These are phyloP conservation scores for Neltuma alba DNA, from an alignment of 306 rosid genomes.

Conservation along the genomic window DNA sequence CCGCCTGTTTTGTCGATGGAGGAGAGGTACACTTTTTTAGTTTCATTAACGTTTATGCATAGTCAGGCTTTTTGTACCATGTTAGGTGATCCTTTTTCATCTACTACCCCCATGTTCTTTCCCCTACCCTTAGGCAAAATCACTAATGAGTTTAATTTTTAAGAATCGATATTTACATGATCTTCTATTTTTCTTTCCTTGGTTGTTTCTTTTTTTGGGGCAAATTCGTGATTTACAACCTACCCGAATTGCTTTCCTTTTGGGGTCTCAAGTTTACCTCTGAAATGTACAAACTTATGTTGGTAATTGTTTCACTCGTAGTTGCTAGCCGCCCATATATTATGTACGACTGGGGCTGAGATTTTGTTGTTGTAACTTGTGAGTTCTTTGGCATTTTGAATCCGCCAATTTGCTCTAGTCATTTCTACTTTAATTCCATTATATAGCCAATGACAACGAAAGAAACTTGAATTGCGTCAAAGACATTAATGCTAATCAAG, in stretches of 20 bases:
- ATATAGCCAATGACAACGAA: neutral
- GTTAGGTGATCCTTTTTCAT: neutral
- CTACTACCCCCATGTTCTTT: neutral
- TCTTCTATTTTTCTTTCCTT: neutral
- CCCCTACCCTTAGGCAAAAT: neutral
- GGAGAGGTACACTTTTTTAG: constrained; percentile 63
- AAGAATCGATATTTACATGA: neutral
- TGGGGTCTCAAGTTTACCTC: neutral
- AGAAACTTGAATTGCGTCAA: neutral
- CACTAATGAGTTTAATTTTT: neutral
- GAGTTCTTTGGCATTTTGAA: neutral
- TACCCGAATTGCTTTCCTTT: neutral
- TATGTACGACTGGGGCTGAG: neutral
- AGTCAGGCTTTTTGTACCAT: neutral
- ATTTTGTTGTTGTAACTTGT: neutral
- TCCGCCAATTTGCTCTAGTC: neutral
- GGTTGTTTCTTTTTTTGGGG: neutral
- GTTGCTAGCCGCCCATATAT: neutral
- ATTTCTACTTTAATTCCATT: neutral
- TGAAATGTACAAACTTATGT: neutral
- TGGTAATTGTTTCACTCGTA: neutral
- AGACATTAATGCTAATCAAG: neutral
- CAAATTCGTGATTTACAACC: neutral
- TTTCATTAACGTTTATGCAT: neutral
- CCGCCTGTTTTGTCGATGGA: constrained; percentile 93